Evolutionary conservation across 2,329 filamentous ascomycete species (phyloP).

Genomic region (Plectosphaerella sp.): DNA sequence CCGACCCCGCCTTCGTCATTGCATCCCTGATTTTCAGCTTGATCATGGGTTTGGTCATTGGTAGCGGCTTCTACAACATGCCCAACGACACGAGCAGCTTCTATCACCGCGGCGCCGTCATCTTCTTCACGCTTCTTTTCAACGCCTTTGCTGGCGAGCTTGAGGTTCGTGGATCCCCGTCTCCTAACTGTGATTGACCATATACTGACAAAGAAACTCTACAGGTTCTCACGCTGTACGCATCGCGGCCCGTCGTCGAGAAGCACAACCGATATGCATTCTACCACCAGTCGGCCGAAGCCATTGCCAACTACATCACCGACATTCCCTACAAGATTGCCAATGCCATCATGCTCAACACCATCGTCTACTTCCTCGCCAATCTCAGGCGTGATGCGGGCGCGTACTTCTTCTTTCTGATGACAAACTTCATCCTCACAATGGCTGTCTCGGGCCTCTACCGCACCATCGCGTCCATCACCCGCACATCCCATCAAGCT

Average conservation of each 20-base stretch:
- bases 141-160: slow-evolving; percentile 20
- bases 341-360: slow-evolving; percentile 55
- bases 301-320: slow-evolving; percentile 58
- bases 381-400: slow-evolving; percentile 54
- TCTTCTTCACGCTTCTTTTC: slow-evolving; percentile 28
- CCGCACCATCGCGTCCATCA: slow-evolving; percentile 21
- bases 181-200: background rate
- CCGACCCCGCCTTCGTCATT: slow-evolving; percentile 62
- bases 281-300: slow-evolving; percentile 41
- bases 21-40: slow-evolving; percentile 47
- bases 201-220: background rate
- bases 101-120: slow-evolving; percentile 30
- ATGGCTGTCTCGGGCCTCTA: slow-evolving; percentile 23
- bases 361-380: slow-evolving; percentile 63
- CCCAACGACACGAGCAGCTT: slow-evolving; percentile 48
- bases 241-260: slow-evolving; percentile 18
- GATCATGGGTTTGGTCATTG: slow-evolving; percentile 48
- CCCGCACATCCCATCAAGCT: slow-evolving; percentile 21
- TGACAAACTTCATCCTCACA: slow-evolving; percentile 29
- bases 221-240: slow-evolving; percentile 14
- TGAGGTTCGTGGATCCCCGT: slow-evolving; percentile 10
- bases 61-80: slow-evolving; percentile 63
- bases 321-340: slow-evolving; percentile 59
- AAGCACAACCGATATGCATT: slow-evolving; percentile 22
- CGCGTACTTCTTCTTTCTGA: slow-evolving; percentile 56